Percentiles rank a stretch among this genome's conserved stretches.
phyloP scores from a whole-genome alignment of 148 eudicot genomes.

The Mesembryanthemum crystallinum region DNA sequence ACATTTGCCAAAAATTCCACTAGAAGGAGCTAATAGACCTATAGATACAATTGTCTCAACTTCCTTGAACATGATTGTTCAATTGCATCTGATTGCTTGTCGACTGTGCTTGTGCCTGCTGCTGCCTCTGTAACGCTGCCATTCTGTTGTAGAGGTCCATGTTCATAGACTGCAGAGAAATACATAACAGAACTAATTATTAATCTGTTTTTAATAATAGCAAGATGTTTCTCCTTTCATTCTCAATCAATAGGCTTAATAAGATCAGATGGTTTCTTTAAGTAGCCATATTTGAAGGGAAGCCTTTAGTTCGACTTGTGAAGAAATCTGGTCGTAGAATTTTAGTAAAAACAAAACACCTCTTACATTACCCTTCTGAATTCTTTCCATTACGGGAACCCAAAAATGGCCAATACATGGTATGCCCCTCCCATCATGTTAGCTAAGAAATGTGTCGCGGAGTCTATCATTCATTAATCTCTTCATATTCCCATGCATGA shows the following conservation, averaged over 20 bases:
- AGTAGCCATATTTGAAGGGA: not conserved
- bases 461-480: no score
- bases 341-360: not conserved
- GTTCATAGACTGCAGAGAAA: slow-evolving; percentile 58
- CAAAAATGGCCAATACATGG: no score
- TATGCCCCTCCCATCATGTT: no score
- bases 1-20: not conserved
- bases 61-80: slow-evolving; percentile 36
- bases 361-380: not conserved
- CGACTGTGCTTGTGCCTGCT: slow-evolving; percentile 39
- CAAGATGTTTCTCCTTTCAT: not conserved
- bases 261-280: not conserved
- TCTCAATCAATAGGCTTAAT: not conserved
- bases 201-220: not conserved
- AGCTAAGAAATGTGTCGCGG: no score
- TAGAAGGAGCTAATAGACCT: not conserved
- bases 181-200: not conserved
- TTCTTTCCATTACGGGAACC: not conserved
- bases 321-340: not conserved
- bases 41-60: slow-evolving; percentile 18
- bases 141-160: slow-evolving; percentile 71
- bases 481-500: no score
- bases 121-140: slow-evolving; percentile 60
- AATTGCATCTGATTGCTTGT: slow-evolving; percentile 34
- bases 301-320: not conserved